Percentiles rank a stretch among this genome's conserved stretches.
These are phyloP conservation scores for Crotalaria pallida DNA, from an alignment of 306 rosid genomes.

Conservation along the genomic window DNA sequence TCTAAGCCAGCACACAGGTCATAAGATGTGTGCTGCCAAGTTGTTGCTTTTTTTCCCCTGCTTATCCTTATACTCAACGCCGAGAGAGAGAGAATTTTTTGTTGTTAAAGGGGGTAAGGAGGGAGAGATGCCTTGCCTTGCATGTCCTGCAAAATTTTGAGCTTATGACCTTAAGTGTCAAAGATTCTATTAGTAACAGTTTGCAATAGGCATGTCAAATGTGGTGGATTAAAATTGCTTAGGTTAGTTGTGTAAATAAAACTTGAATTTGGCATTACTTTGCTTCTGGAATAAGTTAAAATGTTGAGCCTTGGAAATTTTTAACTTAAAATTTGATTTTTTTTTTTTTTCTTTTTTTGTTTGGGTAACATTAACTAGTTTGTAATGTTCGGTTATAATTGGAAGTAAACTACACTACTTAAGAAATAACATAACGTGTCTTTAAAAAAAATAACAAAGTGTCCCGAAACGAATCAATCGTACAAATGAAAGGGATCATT, in stretches of 20 bases:
- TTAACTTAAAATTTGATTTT: neutral
- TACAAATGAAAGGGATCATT: neutral
- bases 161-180: slow-evolving; percentile 23
- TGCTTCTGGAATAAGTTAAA: neutral
- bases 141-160: slow-evolving; percentile 38
- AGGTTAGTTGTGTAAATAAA: neutral
- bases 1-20: neutral
- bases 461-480: neutral
- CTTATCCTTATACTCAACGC: neutral
- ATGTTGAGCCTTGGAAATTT: neutral
- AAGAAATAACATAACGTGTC: neutral
- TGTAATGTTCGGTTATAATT: neutral
- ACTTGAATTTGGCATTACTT: neutral
- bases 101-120: slow-evolving; percentile 4
- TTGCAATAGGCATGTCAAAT: slow-evolving; percentile 5
- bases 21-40: slow-evolving; percentile 11
- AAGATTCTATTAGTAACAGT: slow-evolving; percentile 1
- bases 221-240: neutral
- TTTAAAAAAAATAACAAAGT: too few species aligned
- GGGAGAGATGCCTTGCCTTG: neutral
- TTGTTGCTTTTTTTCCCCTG: neutral
- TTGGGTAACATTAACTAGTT: neutral
- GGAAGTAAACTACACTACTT: neutral
- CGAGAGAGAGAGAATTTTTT: slow-evolving; percentile 5
- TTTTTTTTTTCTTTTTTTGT: too few species aligned